Evolutionary conservation across 495 filamentous ascomycete species (phyloP).

Genomic region (Hypoxylon fuscum): DNA sequence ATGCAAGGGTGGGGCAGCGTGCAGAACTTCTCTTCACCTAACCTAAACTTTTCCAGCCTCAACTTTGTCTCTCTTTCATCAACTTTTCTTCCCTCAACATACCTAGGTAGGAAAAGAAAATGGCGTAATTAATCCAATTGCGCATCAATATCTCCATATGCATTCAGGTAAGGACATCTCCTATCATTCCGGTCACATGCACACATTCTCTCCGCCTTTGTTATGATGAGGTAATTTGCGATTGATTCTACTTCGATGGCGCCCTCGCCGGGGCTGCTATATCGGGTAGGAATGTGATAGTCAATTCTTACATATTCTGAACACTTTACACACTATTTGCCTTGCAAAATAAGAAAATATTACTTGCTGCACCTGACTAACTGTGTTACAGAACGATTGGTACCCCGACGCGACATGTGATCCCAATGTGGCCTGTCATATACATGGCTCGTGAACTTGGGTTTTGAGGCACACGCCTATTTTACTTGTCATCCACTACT

Average conservation of each 20-base stretch:
- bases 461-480: no score
- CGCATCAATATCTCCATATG: not conserved
- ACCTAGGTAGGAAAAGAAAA: not conserved
- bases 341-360: not conserved
- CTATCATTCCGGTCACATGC: no score
- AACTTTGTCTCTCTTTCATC: not conserved
- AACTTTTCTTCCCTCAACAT: not conserved
- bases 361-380: slow-evolving; percentile 6
- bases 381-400: slow-evolving; percentile 3
- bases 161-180: slow-evolving; percentile 19
- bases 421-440: no score
- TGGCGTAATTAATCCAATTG: not conserved
- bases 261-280: slow-evolving; percentile 86
- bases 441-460: no score
- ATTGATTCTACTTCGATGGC: slow-evolving; percentile 84
- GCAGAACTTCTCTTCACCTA: slow-evolving; percentile 25
- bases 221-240: slow-evolving; percentile 99
- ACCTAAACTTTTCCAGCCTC: slow-evolving; percentile 15
- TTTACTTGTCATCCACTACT: no score
- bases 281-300: slow-evolving; percentile 80
- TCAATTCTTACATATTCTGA: slow-evolving; percentile 99
- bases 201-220: slow-evolving; percentile 39
- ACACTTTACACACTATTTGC: not conserved
- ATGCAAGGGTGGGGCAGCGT: not conserved
- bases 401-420: no score